Evolutionary conservation across 2,329 filamentous ascomycete species (phyloP).

Genomic region (Penicillium verrucosum): DNA sequence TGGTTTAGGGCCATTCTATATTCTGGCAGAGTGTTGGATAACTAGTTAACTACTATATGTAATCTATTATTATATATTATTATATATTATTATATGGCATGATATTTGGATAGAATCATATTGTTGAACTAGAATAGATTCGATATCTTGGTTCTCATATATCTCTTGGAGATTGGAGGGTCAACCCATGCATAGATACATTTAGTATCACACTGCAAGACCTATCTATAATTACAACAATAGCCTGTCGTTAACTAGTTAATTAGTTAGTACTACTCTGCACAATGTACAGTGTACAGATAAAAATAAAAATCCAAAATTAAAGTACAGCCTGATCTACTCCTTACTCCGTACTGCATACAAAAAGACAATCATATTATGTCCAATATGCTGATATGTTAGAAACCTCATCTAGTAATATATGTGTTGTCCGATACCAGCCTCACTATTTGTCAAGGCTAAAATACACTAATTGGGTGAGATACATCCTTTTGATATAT

Average conservation of each 20-base stretch:
- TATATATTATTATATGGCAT: not conserved
- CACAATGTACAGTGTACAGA: not conserved
- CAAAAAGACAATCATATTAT: constrained; percentile 5
- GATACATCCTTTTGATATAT: not conserved
- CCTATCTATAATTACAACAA: not conserved
- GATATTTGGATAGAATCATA: not conserved
- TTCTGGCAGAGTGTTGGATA: not conserved
- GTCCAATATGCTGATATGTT: not conserved
- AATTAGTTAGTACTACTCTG: not conserved
- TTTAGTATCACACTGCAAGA: not conserved
- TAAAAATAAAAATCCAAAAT: not conserved
- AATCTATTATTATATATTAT: not conserved
- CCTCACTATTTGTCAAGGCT: constrained; percentile 8
- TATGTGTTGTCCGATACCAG: constrained; percentile 6
- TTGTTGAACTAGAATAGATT: not conserved
- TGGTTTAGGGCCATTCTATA: constrained; percentile 14
- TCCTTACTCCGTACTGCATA: not conserved
- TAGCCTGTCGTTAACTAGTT: not conserved
- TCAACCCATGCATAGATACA: not conserved
- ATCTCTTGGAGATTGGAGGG: not conserved
- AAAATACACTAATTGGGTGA: constrained; percentile 1
- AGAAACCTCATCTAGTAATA: constrained; percentile 1
- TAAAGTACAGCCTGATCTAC: not conserved
- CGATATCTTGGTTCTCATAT: not conserved
- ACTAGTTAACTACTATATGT: not conserved